Conservation (phyloP, 2,329 filamentous ascomycete genomes). For the Elsinoe perseae region DNA sequence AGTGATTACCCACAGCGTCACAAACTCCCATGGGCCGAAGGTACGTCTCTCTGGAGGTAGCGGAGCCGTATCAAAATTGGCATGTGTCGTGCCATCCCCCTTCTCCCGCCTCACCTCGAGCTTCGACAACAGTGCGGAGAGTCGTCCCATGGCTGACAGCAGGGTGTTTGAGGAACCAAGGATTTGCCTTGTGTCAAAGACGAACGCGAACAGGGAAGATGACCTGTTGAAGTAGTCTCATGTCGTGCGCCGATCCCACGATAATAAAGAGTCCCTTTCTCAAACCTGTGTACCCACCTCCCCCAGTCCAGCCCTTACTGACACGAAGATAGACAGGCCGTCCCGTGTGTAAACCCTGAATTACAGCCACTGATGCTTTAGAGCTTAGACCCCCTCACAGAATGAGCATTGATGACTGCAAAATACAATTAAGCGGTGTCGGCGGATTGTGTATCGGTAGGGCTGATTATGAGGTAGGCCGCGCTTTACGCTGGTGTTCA, state of each 20-base stretch:
- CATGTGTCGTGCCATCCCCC: slow-evolving; percentile 8
- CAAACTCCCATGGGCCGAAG: slow-evolving; percentile 12
- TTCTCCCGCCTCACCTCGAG: slow-evolving; percentile 5
- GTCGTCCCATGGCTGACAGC: background rate
- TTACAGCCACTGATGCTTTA: background rate
- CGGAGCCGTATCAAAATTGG: slow-evolving; percentile 8
- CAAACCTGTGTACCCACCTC: background rate
- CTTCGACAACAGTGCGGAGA: background rate
- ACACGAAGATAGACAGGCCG: background rate
- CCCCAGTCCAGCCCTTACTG: background rate
- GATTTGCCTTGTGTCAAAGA: background rate
- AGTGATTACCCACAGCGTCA: slow-evolving; percentile 10
- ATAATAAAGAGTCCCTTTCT: background rate
- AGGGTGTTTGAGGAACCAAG: background rate
- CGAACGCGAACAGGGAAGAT: background rate
- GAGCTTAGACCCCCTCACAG: background rate
- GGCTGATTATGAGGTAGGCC: slow-evolving; percentile 1
- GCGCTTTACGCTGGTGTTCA: background rate
- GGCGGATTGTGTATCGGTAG: background rate
- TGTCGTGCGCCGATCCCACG: background rate
- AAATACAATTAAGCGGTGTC: slow-evolving; percentile 3
- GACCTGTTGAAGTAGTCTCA: background rate
- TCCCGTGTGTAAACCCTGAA: slow-evolving; percentile 1
- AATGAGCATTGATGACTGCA: background rate
- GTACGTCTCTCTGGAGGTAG: slow-evolving; percentile 10